phyloP scores from a whole-genome alignment of 805 yeast species.

The Metschnikowia amazonensis region DNA sequence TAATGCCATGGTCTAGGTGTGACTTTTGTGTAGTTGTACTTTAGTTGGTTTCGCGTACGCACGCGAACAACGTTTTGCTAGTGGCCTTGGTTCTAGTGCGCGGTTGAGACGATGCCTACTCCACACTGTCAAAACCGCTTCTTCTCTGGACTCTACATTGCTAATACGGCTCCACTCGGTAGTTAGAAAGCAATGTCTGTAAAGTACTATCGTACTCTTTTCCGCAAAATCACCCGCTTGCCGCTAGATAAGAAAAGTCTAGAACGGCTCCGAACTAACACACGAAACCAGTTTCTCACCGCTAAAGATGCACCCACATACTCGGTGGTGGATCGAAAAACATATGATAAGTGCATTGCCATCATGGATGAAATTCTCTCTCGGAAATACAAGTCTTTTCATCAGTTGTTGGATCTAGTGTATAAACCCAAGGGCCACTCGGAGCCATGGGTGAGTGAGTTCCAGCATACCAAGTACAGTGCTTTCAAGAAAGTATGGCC shows the following conservation, averaged over 20 bases:
- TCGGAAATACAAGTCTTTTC: slow-evolving; percentile 23
- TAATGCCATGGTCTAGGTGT: slow-evolving; percentile 34
- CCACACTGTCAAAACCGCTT: too few species aligned
- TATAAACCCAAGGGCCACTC: slow-evolving; percentile 19
- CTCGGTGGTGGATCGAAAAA: slow-evolving; percentile 14
- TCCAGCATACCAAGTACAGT: slow-evolving; percentile 20
- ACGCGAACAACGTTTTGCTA: background rate
- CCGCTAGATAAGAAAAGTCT: slow-evolving; percentile 25
- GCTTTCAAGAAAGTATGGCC: slow-evolving; percentile 31
- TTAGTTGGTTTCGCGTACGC: slow-evolving; percentile 1
- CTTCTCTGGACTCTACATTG: background rate
- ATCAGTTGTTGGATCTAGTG: slow-evolving; percentile 24
- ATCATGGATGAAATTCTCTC: slow-evolving; percentile 27
- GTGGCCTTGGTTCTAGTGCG: background rate
- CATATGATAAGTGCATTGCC: slow-evolving; percentile 10
- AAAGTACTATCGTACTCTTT: slow-evolving; percentile 23
- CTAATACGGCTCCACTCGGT: background rate
- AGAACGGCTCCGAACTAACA: slow-evolving; percentile 12
- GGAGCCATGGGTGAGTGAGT: slow-evolving; percentile 22
- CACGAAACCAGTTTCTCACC: slow-evolving; percentile 13
- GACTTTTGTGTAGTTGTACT: background rate
- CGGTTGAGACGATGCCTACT: background rate
- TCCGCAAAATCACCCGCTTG: slow-evolving; percentile 25
- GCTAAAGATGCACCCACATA: slow-evolving; percentile 10
- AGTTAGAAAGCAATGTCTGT: background rate